Evolutionary conservation across 768 basidiomycete genomes (phyloP), one percentile per base, ranked within the genome.

Genomic region (Hypholoma fasciculare): DNA sequence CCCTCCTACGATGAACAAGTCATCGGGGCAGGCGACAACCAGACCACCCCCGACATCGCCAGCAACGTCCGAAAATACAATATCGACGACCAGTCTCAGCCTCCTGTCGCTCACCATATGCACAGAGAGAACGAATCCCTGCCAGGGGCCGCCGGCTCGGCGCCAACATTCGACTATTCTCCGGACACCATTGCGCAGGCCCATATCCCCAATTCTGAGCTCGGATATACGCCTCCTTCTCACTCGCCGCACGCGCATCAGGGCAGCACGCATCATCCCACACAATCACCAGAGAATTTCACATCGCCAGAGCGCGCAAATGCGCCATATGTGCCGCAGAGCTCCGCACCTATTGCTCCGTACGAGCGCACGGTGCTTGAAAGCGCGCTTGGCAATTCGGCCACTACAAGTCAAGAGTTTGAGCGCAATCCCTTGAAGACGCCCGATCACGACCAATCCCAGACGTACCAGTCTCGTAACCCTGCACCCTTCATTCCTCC

Each of bases 91-190:
- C n/a, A 37, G 36, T 34, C 40, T 1, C 49, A 52, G 13, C 23
- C 49, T 13, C 43, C 34, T 14, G 43, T 52, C 27, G n/a, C 42
- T 19, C 77, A 83, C 66, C 81, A 74, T 49, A 60, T 78, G 43
- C 84, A 87, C 69, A 62, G 72, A 34, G 64, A 74, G n/a, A 70
- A 73, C 27, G 82, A 85, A 39, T 75, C 76, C 20, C 78, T 84
- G 30, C 81, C 82, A 11, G 76, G 76, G 12, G 67, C 76, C 0
- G 67, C 59, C 14, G 70, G 70, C n/a, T 65, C 60, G 1, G 60
- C 63, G 4, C 62, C 68, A 1, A 57, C 69, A 2, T 61, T 68
- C n/a, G 76, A 80, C 64, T 82, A 80, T 68, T 69, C 61, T 51
- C 62, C 76, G 0, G 69, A 71, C 16, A 69, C 70, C 4, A 75